These are phyloP conservation scores for Cladorrhinum sp. DNA, from an alignment of 2,329 filamentous ascomycete species.

Conservation along the genomic window DNA sequence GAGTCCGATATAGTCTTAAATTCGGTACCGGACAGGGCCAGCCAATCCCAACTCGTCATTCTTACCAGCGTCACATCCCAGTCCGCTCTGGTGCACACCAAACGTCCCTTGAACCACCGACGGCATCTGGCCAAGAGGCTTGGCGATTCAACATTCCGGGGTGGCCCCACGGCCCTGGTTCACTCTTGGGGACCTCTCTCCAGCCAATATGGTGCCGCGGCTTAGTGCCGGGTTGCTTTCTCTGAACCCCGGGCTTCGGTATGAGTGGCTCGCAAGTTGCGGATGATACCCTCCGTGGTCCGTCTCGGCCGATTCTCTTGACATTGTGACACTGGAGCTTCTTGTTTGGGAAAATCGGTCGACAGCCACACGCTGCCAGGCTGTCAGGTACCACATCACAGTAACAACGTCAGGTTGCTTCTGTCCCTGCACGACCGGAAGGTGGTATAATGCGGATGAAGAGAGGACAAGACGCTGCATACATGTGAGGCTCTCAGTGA, in stretches of 20 bases:
- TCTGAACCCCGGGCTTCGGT: background rate
- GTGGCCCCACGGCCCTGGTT: background rate
- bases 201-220: constrained; percentile 13
- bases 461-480: background rate
- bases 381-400: constrained; percentile 2
- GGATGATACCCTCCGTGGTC: background rate
- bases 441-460: background rate
- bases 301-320: background rate
- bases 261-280: background rate
- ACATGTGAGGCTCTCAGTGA: background rate
- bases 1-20: background rate
- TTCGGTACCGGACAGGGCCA: constrained; percentile 3
- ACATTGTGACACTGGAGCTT: background rate
- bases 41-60: background rate
- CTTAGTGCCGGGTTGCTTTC: background rate
- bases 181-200: background rate
- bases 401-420: constrained; percentile 3
- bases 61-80: constrained; percentile 1
- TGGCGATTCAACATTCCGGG: constrained; percentile 12
- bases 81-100: background rate
- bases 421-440: background rate
- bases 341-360: background rate
- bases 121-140: constrained; percentile 9
- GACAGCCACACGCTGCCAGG: background rate
- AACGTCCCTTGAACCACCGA: constrained; percentile 4